Percentiles rank a stretch among this genome's conserved stretches.
Conservation (phyloP, 805 yeast species). For the Wickerhamomyces bovis region DNA sequence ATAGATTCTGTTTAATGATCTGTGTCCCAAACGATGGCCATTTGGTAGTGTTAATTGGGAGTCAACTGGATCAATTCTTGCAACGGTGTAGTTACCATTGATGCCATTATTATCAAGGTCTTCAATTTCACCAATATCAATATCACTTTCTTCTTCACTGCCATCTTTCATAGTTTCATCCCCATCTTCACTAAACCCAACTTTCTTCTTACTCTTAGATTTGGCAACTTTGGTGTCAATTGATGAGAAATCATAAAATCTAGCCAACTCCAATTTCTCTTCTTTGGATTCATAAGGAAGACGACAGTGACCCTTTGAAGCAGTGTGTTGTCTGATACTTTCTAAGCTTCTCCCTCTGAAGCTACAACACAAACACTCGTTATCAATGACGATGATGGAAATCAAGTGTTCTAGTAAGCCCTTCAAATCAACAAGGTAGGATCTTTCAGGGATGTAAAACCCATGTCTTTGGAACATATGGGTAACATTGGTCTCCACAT, state of each 20-base stretch:
- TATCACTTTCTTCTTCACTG: conserved; percentile 18
- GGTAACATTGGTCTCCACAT: conserved; percentile 51
- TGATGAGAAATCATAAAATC: conserved; percentile 78
- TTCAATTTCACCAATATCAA: conserved; percentile 17
- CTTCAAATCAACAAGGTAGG: conserved; percentile 56
- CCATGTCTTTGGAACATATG: conserved; percentile 85
- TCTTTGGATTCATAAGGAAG: conserved; percentile 82
- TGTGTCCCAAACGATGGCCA: conserved; percentile 77
- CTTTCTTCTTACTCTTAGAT: conserved; percentile 22
- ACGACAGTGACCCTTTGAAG: conserved; percentile 77
- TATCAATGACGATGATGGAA: conserved; percentile 77
- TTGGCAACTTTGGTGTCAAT: conserved; percentile 41
- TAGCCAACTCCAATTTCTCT: conserved; percentile 69
- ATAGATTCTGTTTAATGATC: conserved; percentile 65
- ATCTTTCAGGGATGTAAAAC: conserved; percentile 77
- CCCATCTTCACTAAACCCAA: conserved; percentile 29
- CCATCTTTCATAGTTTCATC: conserved; percentile 29
- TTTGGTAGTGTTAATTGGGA: conserved; percentile 67
- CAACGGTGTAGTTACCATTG: conserved; percentile 29
- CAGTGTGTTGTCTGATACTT: conserved; percentile 86
- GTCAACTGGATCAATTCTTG: conserved; percentile 47
- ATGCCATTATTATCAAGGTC: conserved; percentile 24
- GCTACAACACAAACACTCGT: conserved; percentile 74
- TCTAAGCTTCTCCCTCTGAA: conserved; percentile 82
- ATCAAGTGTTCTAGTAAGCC: conserved; percentile 76